Base-by-base conservation (phyloP, 2,329 filamentous ascomycete species). In the Sporothrix pseudoabietina region DNA sequence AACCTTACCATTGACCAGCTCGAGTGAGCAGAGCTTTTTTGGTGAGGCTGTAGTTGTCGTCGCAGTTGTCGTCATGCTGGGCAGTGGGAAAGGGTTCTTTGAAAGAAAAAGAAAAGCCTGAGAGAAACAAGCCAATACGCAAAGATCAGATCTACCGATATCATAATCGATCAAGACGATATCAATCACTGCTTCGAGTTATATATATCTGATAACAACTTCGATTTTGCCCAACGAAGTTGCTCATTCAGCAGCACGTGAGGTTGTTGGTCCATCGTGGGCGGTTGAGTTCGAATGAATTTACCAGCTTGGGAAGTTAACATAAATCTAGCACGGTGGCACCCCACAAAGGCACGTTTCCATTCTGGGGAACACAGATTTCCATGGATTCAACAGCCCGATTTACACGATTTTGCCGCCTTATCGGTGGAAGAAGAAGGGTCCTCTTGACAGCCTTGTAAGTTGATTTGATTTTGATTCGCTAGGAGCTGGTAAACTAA, bases 1-100 rank as follows among this genome's bases (percentile, higher is more conserved):
- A 1, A 76, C 72, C 1, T 73, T 76, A 26, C 78, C 78, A 32
- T 78, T 79, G 2, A 76, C 75, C 35, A 79, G 52, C 30, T 57
- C 77, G 16, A 78, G 75, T 14, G 75, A 75, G 22, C 65, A 54
- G 10, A 63, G 71, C 4, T 12, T 54, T 12, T 55, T 68, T 10
- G 30, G 7, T n/a, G 54, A 5, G 32, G 49, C 35, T 7, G 44
- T 70, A 16, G 65, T 19, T 12, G 54, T 68, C 6, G 35, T 30
- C 5, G 49, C n/a, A 7, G 49, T 69, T 26, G 54, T 61, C 3
- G 63, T n/a, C 69, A 71, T 71, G 22, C 14, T 39, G 30, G 54
- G 47, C 30, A 12, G 19, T 32, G 47, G 66, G 19, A 52, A 49
- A 26, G 30, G 26, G n/a, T 35, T 39, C 1, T 1, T 35, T 5